Conservation (phyloP, 2,329 filamentous ascomycete genomes). For the Knufia petricola region DNA sequence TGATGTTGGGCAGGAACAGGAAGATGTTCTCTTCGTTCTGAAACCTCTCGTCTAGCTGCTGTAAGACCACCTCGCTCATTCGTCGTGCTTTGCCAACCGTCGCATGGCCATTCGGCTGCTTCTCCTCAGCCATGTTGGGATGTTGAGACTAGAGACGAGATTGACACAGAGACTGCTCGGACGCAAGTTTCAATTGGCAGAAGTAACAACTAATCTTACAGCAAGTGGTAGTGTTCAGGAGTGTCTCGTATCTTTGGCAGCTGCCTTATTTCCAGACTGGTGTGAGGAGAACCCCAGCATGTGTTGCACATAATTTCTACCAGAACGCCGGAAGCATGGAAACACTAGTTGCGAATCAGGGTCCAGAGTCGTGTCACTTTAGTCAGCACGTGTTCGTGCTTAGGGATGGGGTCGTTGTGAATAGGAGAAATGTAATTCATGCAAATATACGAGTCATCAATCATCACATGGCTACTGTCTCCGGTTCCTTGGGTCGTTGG, state of each 20-base stretch:
- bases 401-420: too few species aligned
- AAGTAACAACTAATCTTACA: too few species aligned
- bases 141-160: too few species aligned
- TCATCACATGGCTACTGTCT: slow-evolving; percentile 29
- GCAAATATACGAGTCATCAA: background rate
- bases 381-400: background rate
- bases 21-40: slow-evolving; percentile 63
- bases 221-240: too few species aligned
- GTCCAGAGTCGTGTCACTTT: background rate
- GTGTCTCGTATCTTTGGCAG: background rate
- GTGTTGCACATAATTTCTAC: background rate
- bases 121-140: slow-evolving; percentile 10
- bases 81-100: slow-evolving; percentile 9
- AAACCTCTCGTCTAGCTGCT: slow-evolving; percentile 26
- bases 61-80: slow-evolving; percentile 24
- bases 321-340: background rate
- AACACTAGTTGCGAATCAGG: too few species aligned
- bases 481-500: slow-evolving; percentile 66
- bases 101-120: slow-evolving; percentile 25
- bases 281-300: background rate
- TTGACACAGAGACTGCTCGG: too few species aligned
- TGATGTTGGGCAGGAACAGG: slow-evolving; percentile 70
- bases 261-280: background rate
- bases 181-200: too few species aligned
- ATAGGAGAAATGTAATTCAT: too few species aligned